Conservation (phyloP, 345 rosid genomes). For the Eutrema japonicum region DNA sequence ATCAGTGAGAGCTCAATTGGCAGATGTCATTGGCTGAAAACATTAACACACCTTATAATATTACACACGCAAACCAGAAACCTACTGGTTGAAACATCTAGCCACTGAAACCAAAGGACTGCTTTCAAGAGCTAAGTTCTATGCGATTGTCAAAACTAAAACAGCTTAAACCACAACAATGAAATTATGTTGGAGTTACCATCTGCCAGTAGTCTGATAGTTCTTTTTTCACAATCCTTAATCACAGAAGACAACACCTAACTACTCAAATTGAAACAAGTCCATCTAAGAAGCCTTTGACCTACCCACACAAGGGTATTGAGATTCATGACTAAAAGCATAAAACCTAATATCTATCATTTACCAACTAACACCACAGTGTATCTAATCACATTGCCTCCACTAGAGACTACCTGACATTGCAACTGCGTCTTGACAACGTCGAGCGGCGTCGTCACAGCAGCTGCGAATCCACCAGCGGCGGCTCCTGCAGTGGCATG, state of each 20-base stretch:
- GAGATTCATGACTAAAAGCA: not conserved
- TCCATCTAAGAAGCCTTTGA: not conserved
- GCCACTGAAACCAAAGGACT: not conserved
- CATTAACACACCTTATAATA: constrained; percentile 9
- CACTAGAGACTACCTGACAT: constrained; percentile 71
- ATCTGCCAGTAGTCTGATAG: constrained; percentile 7
- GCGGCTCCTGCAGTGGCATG: constrained; percentile 92
- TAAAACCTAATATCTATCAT: not conserved
- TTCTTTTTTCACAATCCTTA: not conserved
- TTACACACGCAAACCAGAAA: constrained; percentile 17
- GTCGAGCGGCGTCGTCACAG: constrained; percentile 79
- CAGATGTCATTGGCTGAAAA: not conserved
- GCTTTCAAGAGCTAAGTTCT: constrained; percentile 10
- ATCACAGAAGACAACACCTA: not conserved
- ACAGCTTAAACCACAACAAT: not conserved
- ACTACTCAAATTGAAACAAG: constrained; percentile 4
- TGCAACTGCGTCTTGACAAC: constrained; percentile 97
- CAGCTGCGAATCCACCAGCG: constrained; percentile 89
- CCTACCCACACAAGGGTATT: not conserved
- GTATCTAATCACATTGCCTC: constrained; percentile 7
- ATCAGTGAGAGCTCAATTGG: not conserved
- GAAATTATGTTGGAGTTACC: not conserved
- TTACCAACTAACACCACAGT: not conserved
- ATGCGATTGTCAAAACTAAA: not conserved
- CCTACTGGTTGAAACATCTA: not conserved